These are phyloP conservation scores for Plasmodium inui DNA, from an alignment of 169 alveolate species.

Conservation along the genomic window DNA sequence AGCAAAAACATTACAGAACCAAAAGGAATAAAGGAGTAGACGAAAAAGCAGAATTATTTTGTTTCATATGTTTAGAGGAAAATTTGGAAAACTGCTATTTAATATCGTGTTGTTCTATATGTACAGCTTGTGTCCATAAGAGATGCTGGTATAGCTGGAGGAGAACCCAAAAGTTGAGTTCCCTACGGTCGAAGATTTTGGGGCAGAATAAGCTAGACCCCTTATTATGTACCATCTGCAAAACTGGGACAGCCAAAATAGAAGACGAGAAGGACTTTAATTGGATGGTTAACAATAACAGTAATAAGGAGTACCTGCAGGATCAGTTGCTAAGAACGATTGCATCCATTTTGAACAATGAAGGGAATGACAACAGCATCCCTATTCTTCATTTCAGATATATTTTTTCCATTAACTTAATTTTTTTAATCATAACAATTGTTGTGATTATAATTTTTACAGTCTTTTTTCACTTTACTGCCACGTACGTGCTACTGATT, in stretches of 20 bases:
- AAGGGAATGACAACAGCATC: conserved; percentile 13
- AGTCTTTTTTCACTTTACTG: conserved; percentile 36
- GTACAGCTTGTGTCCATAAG: conserved; percentile 72
- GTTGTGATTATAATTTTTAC: conserved; percentile 14
- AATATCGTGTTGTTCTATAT: conserved; percentile 66
- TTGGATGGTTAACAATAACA: conserved; percentile 22
- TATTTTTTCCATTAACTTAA: conserved; percentile 48
- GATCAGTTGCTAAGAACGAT: conserved; percentile 64
- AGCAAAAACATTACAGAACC: neutral
- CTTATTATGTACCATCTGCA: conserved; percentile 66
- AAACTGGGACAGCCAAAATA: conserved; percentile 73
- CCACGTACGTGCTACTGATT: conserved; percentile 35
- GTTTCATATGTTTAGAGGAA: conserved; percentile 71
- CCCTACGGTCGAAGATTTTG: conserved; percentile 62
- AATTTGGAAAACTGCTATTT: conserved; percentile 25
- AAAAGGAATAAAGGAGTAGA: conserved; percentile 20
- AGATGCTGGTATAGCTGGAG: conserved; percentile 72
- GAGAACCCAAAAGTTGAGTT: conserved; percentile 43
- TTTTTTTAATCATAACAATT: conserved; percentile 29
- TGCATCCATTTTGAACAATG: conserved; percentile 47
- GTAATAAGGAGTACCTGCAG: conserved; percentile 64
- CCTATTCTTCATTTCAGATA: conserved; percentile 41
- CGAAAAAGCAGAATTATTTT: conserved; percentile 51
- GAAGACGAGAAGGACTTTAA: conserved; percentile 64
- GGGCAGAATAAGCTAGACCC: conserved; percentile 62